These are phyloP conservation scores for Brassica rapa DNA, from an alignment of 345 rosid species.

Conservation along the genomic window DNA sequence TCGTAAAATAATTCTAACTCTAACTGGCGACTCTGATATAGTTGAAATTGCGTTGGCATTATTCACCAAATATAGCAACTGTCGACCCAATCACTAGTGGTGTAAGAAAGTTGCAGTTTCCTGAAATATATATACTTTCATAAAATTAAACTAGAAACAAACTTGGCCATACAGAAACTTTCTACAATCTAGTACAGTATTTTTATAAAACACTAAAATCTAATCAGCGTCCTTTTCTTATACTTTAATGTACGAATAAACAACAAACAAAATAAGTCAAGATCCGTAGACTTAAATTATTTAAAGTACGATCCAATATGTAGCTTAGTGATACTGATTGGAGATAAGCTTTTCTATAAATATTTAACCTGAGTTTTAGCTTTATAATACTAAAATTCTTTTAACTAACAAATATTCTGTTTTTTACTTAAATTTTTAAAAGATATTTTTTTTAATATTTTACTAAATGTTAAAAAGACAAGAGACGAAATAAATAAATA, in stretches of 20 bases:
- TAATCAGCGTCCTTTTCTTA: slow-evolving; percentile 9
- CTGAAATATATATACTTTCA: slow-evolving; percentile 1
- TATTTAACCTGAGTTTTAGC: not conserved
- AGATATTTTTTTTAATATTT: no score
- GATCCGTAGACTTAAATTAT: slow-evolving; percentile 24
- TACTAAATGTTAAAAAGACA: not conserved
- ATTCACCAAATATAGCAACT: not conserved
- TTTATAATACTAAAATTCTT: no score
- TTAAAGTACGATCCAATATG: slow-evolving; percentile 25
- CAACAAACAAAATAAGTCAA: slow-evolving; percentile 21
- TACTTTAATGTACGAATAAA: slow-evolving; percentile 9
- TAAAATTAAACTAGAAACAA: not conserved
- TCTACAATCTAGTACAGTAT: slow-evolving; percentile 4
- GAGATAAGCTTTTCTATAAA: not conserved
- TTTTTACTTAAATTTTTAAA: no score
- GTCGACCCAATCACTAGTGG: not conserved
- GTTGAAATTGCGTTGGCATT: not conserved
- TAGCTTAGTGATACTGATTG: slow-evolving; percentile 10
- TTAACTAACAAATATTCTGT: no score
- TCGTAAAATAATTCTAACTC: not conserved
- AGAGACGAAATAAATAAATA: no score
- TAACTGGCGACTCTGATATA: not conserved
- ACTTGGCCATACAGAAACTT: slow-evolving; percentile 6
- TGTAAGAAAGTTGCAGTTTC: not conserved
- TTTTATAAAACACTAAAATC: not conserved